These are phyloP conservation scores for Cercospora sp. DNA, from an alignment of 2,329 filamentous ascomycete genomes.

Conservation along the genomic window DNA sequence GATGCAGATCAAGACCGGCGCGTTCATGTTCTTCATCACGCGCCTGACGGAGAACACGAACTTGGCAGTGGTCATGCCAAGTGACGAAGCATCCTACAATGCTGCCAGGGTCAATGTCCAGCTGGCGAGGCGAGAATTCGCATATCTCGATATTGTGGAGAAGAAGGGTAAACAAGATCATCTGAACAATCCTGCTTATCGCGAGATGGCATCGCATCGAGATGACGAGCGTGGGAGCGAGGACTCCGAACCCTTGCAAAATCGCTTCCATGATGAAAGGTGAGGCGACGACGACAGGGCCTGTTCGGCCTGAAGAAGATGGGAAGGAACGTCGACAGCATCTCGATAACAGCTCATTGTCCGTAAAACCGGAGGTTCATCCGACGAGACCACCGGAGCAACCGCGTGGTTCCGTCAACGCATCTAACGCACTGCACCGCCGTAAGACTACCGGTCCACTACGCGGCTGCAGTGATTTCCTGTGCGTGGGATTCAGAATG, in stretches of 20 bases:
- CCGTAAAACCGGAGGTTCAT: not conserved
- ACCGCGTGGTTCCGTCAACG: not conserved
- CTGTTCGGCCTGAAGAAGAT: not conserved
- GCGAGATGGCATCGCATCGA: conserved; percentile 13
- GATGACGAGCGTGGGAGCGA: conserved; percentile 24
- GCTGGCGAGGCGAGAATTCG: conserved; percentile 79
- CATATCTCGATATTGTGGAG: conserved; percentile 56
- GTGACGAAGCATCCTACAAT: conserved; percentile 89
- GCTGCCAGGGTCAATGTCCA: conserved; percentile 86
- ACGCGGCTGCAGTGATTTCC: not conserved
- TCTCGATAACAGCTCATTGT: not conserved
- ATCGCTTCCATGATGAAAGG: conserved; percentile 23
- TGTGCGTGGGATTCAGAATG: not conserved
- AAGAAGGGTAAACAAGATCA: conserved; percentile 35
- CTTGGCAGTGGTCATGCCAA: conserved; percentile 85
- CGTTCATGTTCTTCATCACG: conserved; percentile 91
- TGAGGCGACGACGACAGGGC: not conserved
- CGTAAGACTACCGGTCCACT: not conserved
- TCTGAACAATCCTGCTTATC: conserved; percentile 12
- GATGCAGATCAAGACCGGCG: conserved; percentile 75
- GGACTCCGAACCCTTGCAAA: conserved; percentile 20
- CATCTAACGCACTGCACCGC: not conserved
- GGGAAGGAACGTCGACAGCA: not conserved
- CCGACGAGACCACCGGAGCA: not conserved
- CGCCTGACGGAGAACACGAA: conserved; percentile 98